phyloP scores from a whole-genome alignment of 495 filamentous ascomycete species.

The Xylaria grammica region DNA sequence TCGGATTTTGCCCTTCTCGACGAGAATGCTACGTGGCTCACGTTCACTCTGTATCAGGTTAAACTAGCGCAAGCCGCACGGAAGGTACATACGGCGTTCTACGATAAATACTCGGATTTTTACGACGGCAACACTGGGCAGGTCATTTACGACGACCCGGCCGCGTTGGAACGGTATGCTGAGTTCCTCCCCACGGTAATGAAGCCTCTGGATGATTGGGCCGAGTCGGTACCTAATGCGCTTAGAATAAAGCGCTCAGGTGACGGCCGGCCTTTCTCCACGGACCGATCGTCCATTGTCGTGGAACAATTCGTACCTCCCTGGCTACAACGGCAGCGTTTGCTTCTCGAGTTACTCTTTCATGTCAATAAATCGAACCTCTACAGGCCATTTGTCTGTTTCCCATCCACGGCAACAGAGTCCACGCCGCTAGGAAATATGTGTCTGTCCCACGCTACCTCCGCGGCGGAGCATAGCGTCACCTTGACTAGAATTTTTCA shows the following conservation, averaged over 20 bases:
- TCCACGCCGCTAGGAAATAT: constrained; percentile 23
- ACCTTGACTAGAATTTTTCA: constrained; percentile 50
- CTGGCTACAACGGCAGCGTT: constrained; percentile 52
- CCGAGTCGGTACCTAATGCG: constrained; percentile 39
- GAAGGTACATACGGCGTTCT: constrained; percentile 45
- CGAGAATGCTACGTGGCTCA: constrained; percentile 48
- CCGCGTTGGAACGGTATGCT: constrained; percentile 30
- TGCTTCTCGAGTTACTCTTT: constrained; percentile 52
- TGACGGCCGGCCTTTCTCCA: constrained; percentile 46
- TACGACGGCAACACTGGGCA: constrained; percentile 24
- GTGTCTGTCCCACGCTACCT: constrained; percentile 32
- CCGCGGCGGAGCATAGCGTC: constrained; percentile 52
- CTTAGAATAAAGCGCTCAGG: constrained; percentile 44
- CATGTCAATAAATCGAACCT: constrained; percentile 46
- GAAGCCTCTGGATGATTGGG: constrained; percentile 39
- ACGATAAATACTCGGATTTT: constrained; percentile 36
- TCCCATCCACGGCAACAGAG: constrained; percentile 38
- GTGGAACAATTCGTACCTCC: constrained; percentile 41
- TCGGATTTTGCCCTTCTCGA: constrained; percentile 45
- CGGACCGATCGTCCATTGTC: constrained; percentile 31
- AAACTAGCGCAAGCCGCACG: constrained; percentile 47
- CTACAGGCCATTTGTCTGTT: constrained; percentile 51
- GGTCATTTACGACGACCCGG: constrained; percentile 32
- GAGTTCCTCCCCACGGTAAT: constrained; percentile 33
- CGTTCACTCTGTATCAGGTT: constrained; percentile 43